Base-by-base conservation (phyloP, 2,329 filamentous ascomycete genomes). In the Fusarium beomiforme region DNA sequence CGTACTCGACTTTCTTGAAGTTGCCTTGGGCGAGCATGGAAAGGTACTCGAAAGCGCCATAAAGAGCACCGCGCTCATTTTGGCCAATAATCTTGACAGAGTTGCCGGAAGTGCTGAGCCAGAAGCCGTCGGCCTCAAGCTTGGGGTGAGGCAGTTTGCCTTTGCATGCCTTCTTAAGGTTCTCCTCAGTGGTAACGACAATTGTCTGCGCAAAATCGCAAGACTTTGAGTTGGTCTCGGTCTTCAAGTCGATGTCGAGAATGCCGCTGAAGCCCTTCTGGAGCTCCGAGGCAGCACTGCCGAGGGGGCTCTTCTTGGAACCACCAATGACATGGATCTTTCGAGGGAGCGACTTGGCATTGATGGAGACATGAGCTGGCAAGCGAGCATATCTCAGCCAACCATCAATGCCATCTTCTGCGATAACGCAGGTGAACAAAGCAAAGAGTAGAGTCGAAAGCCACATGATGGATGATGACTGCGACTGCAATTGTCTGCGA, bases 41-140 rank as follows among this genome's bases (percentile, higher is more conserved):
- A 13, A 93, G 83, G 69, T 92, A 93, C 68, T 91, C 87, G 72
- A 92, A 93, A 8, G 90, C 84, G 10, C 91, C 91, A 71, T 93
- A 93, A 2, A 93, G 83, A 8, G 89, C 88, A 16, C 90, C 91
- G 0, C 90, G 86, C 74, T 92, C 89, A 71, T 91, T 92, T 66
- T 88, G 84, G 0, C 90, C 90, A 2, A 92, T 75, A 53, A 92
- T 92, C 37, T 85, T 81, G 24, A 91, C 85, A 1, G 79, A 79
- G 2, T 79, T 73, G 12, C 80, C 82, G 8, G 67, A 80, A 8
- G 82, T 86, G 69, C 80, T 85, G 33, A 93, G 83, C 82, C 85
- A 90, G 78, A 89, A 93, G 6, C 90, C 90, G 72, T 91, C 89
- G 16, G 85, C 82, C 34, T 83, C 79, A 17, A 90, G 82, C 8